Conservation (phyloP, 2,329 filamentous ascomycete genomes). For the Fusarium musae region DNA sequence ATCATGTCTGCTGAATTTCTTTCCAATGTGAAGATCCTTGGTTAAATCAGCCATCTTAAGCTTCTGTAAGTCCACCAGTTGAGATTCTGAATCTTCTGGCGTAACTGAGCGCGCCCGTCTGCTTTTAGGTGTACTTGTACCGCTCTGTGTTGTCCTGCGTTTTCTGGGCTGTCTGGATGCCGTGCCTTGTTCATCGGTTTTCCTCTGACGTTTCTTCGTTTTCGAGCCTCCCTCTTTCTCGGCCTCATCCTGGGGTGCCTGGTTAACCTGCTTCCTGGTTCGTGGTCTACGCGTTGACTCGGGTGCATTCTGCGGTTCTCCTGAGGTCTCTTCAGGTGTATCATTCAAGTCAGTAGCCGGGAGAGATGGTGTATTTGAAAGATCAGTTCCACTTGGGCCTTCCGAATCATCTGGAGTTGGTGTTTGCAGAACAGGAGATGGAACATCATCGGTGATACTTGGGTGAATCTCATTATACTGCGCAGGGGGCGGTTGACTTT, state of each 20-base stretch:
- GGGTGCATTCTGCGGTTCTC: conserved; percentile 9
- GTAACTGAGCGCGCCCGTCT: conserved; percentile 61
- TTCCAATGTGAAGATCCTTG: conserved; percentile 75
- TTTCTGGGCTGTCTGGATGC: conserved; percentile 42
- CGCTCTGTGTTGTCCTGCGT: conserved; percentile 44
- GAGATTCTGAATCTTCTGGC: conserved; percentile 71
- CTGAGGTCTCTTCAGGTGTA: conserved; percentile 4
- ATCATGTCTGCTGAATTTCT: conserved; percentile 78
- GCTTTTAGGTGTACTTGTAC: conserved; percentile 41
- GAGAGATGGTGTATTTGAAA: conserved; percentile 23
- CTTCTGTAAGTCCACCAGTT: conserved; percentile 71
- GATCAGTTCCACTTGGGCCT: conserved; percentile 21
- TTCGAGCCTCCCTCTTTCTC: conserved; percentile 35
- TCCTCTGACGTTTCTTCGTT: conserved; percentile 50
- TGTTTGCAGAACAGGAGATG: conserved; percentile 16
- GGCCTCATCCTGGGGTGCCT: conserved; percentile 21
- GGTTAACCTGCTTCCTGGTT: conserved; percentile 27
- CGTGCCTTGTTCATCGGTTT: conserved; percentile 39
- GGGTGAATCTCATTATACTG: neutral
- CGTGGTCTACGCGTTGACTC: conserved; percentile 31
- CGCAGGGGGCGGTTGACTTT: neutral
- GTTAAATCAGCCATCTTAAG: conserved; percentile 80
- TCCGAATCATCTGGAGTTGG: conserved; percentile 30
- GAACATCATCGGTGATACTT: neutral
- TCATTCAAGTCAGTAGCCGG: conserved; percentile 18